phyloP scores from a whole-genome alignment of 768 basidiomycete genomes.

The Russula brevipes region DNA sequence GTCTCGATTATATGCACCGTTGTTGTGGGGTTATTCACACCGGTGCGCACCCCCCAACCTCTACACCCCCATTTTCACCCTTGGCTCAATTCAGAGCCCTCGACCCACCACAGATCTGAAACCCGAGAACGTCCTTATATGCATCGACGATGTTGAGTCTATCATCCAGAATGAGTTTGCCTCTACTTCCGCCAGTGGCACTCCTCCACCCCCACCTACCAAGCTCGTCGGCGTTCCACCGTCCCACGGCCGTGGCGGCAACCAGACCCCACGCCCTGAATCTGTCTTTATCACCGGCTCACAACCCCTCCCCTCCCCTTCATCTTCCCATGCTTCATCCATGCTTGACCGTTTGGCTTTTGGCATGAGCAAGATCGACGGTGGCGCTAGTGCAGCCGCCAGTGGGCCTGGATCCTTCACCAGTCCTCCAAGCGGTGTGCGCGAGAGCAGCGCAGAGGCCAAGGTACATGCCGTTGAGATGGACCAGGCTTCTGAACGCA shows the following conservation, averaged over 20 bases:
- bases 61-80: slow-evolving; percentile 1
- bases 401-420: slow-evolving; percentile 35
- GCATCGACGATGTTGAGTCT: slow-evolving; percentile 92
- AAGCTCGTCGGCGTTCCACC: slow-evolving; percentile 91
- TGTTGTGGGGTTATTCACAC: slow-evolving; percentile 98
- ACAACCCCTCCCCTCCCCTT: slow-evolving; percentile 86
- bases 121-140: slow-evolving; percentile 96
- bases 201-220: slow-evolving; percentile 39
- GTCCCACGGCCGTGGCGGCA: slow-evolving; percentile 88
- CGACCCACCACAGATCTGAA: slow-evolving; percentile 65
- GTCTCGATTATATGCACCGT: slow-evolving; percentile 96
- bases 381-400: slow-evolving; percentile 31
- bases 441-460: slow-evolving; percentile 19
- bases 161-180: slow-evolving; percentile 84
- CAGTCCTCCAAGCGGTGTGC: slow-evolving; percentile 25
- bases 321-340: slow-evolving; percentile 65
- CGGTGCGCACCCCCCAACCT: slow-evolving; percentile 38
- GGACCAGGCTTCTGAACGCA: slow-evolving; percentile 46
- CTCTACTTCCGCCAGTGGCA: slow-evolving; percentile 42
- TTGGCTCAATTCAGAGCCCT: slow-evolving; percentile 14
- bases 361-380: slow-evolving; percentile 86
- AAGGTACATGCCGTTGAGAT: slow-evolving; percentile 33
- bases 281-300: slow-evolving; percentile 83
- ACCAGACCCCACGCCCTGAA: slow-evolving; percentile 89
- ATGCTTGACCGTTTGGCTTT: slow-evolving; percentile 82